These are phyloP conservation scores for Fomitopsis betulina DNA, from an alignment of 1,284 basidiomycete genomes.

Conservation along the genomic window DNA sequence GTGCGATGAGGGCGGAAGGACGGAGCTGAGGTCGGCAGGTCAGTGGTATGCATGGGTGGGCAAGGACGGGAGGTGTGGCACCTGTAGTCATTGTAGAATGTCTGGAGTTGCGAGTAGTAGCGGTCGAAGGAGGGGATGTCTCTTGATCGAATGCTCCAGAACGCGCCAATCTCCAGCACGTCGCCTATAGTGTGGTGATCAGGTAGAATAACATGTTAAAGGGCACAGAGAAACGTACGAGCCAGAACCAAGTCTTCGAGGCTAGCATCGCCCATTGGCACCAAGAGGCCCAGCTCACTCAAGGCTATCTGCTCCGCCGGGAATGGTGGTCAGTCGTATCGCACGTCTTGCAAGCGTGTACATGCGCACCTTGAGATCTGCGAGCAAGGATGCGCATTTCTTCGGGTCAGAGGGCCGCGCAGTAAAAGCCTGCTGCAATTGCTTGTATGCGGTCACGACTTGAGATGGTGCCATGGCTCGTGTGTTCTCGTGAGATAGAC, in stretches of 20 bases:
- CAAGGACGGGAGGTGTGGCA: constrained; percentile 23
- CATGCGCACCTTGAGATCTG: constrained; percentile 64
- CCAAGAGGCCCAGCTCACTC: constrained; percentile 73
- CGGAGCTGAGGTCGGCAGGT: constrained; percentile 39
- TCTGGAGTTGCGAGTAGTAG: constrained; percentile 90
- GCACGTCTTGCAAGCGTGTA: no score
- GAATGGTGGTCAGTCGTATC: no score
- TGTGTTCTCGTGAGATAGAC: no score
- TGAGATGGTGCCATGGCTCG: constrained; percentile 44
- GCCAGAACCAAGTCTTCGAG: constrained; percentile 63
- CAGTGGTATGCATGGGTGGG: neutral
- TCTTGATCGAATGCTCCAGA: constrained; percentile 85
- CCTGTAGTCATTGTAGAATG: constrained; percentile 91
- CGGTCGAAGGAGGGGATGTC: constrained; percentile 93
- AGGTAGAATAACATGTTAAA: neutral
- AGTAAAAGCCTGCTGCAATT: constrained; percentile 58
- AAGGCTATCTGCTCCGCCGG: constrained; percentile 58
- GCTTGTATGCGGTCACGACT: constrained; percentile 57
- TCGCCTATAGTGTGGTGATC: constrained; percentile 57
- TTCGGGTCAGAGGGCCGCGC: constrained; percentile 61
- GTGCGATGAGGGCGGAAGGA: constrained; percentile 78
- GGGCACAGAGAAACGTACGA: constrained; percentile 37
- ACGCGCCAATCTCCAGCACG: constrained; percentile 93
- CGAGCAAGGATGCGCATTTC: constrained; percentile 56
- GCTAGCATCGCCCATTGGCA: constrained; percentile 55